These are phyloP conservation scores for Coemansia sp. DNA, from an alignment of 192 early-diverging fungal species.

Conservation along the genomic window DNA sequence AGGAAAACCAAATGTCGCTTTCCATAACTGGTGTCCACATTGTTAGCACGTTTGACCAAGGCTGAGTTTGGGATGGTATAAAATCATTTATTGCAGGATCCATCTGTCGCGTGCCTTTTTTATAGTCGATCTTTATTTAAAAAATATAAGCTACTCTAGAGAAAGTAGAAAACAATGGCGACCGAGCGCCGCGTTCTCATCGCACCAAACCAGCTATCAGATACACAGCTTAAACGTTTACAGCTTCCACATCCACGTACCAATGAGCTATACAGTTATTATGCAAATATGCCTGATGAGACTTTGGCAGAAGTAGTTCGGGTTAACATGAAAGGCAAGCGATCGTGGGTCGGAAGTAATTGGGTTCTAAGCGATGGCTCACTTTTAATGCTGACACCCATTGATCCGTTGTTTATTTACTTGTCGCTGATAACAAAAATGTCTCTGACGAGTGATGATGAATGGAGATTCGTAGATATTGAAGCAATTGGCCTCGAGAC, in stretches of 20 bases:
- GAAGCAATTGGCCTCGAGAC: constrained; percentile 29
- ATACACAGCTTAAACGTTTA: constrained; percentile 22
- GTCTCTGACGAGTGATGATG: constrained; percentile 10
- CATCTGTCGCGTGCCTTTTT: background rate
- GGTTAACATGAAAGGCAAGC: constrained; percentile 32
- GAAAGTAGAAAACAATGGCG: constrained; percentile 6
- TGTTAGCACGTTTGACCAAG: too few species aligned
- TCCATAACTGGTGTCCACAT: too few species aligned
- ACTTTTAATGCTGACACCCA: constrained; percentile 18
- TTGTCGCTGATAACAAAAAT: constrained; percentile 25
- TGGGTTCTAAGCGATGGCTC: constrained; percentile 33
- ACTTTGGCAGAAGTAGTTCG: constrained; percentile 26
- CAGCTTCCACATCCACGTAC: constrained; percentile 37
- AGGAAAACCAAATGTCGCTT: too few species aligned
- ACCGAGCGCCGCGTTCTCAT: constrained; percentile 20
- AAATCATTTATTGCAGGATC: too few species aligned
- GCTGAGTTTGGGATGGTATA: too few species aligned
- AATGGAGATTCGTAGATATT: constrained; percentile 38
- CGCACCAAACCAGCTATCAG: constrained; percentile 21
- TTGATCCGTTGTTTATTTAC: constrained; percentile 44
- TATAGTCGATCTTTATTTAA: background rate
- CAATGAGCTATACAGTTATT: constrained; percentile 25
- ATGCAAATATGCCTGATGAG: constrained; percentile 20
- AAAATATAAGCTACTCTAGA: background rate
- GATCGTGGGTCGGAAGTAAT: constrained; percentile 34